phyloP scores from a whole-genome alignment of 495 filamentous ascomycete species.

The Opeltia flavorubescens region DNA sequence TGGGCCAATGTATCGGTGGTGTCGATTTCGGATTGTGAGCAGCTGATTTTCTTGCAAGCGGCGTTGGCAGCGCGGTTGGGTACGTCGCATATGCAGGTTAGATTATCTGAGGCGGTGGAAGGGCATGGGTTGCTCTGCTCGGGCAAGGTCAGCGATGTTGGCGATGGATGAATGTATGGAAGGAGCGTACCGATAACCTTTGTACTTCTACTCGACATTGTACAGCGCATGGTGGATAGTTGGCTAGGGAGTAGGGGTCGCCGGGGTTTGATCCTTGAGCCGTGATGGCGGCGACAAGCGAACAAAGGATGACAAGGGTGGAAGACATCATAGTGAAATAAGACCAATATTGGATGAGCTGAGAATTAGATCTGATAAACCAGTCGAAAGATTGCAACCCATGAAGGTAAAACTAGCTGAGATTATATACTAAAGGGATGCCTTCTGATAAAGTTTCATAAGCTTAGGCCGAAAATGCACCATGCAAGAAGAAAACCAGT shows the following conservation, averaged over 20 bases:
- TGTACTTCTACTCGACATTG: neutral
- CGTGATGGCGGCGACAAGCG: neutral
- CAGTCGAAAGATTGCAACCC: neutral
- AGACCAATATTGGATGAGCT: neutral
- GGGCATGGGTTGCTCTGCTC: neutral
- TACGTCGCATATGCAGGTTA: neutral
- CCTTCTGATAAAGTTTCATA: neutral
- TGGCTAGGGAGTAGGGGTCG: neutral
- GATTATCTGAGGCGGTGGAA: neutral
- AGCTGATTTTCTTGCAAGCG: neutral
- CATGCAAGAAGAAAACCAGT: neutral
- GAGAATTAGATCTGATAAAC: neutral
- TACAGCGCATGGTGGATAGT: neutral
- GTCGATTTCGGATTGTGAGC: neutral
- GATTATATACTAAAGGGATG: neutral
- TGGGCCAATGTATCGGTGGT: neutral
- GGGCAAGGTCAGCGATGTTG: neutral
- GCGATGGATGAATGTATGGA: neutral
- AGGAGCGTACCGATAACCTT: neutral
- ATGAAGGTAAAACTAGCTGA: neutral
- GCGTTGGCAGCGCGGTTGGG: neutral
- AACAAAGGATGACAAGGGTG: neutral
- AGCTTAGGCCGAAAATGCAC: neutral
- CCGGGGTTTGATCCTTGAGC: neutral
- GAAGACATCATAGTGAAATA: neutral